A percentile compares a stretch with the other conserved stretches of the same genome.
Evolutionary conservation across 495 filamentous ascomycete genomes (phyloP).

Genomic region (Friedmanniomyces simplex): DNA sequence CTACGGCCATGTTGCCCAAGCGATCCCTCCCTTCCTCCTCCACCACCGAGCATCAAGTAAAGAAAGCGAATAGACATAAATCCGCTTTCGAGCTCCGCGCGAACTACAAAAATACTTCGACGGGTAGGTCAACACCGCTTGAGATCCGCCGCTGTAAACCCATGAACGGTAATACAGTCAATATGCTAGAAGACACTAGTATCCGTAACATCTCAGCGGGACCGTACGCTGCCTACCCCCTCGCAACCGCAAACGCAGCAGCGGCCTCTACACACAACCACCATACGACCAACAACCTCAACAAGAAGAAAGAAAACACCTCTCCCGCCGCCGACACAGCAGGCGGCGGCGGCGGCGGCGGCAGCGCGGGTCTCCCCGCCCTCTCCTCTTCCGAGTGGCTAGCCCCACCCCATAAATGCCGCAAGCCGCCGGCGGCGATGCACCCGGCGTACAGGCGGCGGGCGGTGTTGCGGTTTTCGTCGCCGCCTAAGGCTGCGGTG

Average conservation of each 20-base stretch:
- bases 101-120: slow-evolving; percentile 13
- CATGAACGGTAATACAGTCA: not conserved
- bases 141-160: slow-evolving; percentile 14
- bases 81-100: slow-evolving; percentile 28
- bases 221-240: slow-evolving; percentile 13
- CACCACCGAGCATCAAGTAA: not conserved
- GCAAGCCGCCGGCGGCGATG: not conserved
- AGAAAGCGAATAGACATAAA: slow-evolving; percentile 9
- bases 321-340: not conserved
- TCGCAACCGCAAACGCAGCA: not conserved
- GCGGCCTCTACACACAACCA: too few relatives aligned
- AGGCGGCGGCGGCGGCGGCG: too few relatives aligned
- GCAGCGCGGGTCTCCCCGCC: slow-evolving; percentile 3
- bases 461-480: slow-evolving; percentile 6
- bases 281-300: too few relatives aligned
- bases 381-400: slow-evolving; percentile 21
- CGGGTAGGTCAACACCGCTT: slow-evolving; percentile 2
- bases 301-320: slow-evolving; percentile 15
- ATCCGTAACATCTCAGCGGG: slow-evolving; percentile 21
- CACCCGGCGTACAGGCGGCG: slow-evolving; percentile 4
- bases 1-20: not conserved
- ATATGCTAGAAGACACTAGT: slow-evolving; percentile 18
- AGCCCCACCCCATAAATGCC: slow-evolving; percentile 1
- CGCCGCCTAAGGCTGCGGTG: not conserved
- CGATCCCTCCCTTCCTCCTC: not conserved